Base-by-base conservation (phyloP, 1,139 yeast genomes). In the Torulaspora pretoriensis region DNA sequence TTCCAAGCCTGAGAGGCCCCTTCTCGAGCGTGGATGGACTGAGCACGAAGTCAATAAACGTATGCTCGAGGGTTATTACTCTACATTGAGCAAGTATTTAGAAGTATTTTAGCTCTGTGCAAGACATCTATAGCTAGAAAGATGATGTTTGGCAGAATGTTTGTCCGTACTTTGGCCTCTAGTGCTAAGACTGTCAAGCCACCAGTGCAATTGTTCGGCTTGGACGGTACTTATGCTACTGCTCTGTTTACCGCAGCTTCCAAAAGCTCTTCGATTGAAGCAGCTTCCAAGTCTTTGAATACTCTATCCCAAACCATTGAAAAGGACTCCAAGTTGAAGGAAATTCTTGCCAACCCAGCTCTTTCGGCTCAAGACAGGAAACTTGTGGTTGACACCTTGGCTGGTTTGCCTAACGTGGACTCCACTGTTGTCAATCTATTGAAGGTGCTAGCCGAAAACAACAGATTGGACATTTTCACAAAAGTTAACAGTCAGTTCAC, bases 211-310 rank as follows among this genome's bases (percentile, higher is more conserved):
- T 79, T 92, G 68, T 90, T 80, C 64, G 98, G 98, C 55, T 73
- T 92, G 57, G 97, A 90, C 59, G 98, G 97, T 66, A 89, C 97
- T 53, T 92, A 92, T 68, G 98, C 98, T 61, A 78, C 88, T 51
- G 97, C 99, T 40, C 78, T 92, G 60, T 92, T 83, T 80, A 75
- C 90, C 48, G 97, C 98, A 28, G 85, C 97, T 47, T 83, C 83
- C 56, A 86, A 86, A 76, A 81, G 82, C 60, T 78, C 95, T 29
- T 74, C 88, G 22, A 74, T 92, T 57, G 90, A 81, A 52, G 71
- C 79, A 61, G 81, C 96, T 43, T 80, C 75, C 67, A 73, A 77
- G 61, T 78, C 92, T 37, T 79, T 94, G 61, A 68, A 69, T 57
- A 71, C 79, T 57, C 69, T 92, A 58, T 68, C 75, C 61, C 67